Base-by-base conservation (phyloP, 257 asterid species). In the Gentiana dahurica region DNA sequence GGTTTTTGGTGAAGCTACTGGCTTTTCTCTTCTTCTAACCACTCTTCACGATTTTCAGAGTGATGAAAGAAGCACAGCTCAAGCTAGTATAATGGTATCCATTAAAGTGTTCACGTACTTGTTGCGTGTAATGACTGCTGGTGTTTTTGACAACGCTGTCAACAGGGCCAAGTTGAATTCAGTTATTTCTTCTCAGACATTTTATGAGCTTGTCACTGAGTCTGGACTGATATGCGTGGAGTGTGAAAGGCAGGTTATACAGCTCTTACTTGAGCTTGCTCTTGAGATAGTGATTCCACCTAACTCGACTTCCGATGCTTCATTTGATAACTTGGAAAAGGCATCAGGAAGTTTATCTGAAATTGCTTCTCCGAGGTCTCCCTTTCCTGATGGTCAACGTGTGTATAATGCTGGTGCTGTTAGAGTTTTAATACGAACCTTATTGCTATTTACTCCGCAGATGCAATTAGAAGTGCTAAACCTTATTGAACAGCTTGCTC, bases 1-100 rank as follows among this genome's bases (percentile, higher is more conserved):
- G 80, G 94, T 88, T 73, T 92, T 92, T 81, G 99, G 99, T 67
- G 99, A 88, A 78, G 84, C 95, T 65, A 83, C 97, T 68, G 97
- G 99, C 47, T 88, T 92, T 76, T 92, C 99, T 74, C 94, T 92
- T 67, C 64, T 92, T 60, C 67, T 88, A 51, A 85, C 99, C 66
- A 85, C 94, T 35, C 95, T 92, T 66, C 97, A 92, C 59, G 73
- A 84, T 64, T 81, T 92, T 65, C 95, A 81, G 69, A 82, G 72
- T 64, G 90, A 83, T 34, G 84, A 73, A 61, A 86, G 79, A 58
- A 71, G 65, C 41, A 59, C 69, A 67, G 71, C 66, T 63, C 79
- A 68, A 66, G 65, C 80, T 61, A 64, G 75, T 63, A 53, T 71
- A 56, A 63, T 70, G 54, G 66, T 59, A 15, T 63, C 70, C 52